Evolutionary conservation across 108 stramenopile genomes (phyloP), one percentile per base, ranked within the genome.

Genomic region (Thalassiosira profunda): DNA sequence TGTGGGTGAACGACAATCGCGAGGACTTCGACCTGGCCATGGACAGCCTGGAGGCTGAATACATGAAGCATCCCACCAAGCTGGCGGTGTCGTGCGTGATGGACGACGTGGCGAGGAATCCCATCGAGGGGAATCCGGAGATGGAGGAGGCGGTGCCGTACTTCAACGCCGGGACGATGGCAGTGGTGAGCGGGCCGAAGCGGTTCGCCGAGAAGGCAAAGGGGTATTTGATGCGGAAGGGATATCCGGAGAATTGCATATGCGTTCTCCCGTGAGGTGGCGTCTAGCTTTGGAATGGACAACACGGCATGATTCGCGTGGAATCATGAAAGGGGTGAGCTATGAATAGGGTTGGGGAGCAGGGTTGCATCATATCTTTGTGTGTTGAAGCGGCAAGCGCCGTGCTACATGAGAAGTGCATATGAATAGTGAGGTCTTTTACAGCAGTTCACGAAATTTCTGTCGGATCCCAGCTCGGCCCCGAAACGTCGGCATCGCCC

Each of bases 81-180:
- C 63, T 90, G 63, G 89, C 86, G 46, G 89, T 87, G 1, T 76
- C 80, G 14, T 90, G 89, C 54, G 72, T 85, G 52, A 63, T 86
- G 30, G 84, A 83, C 44, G 76, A 82, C 53, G 67, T 46, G 35
- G 33, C 58, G n/a, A 83, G 79, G 30, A 72, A 76, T 54, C 57
- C 76, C 30, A 42, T 90, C 61, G 74, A 68, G 33, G 80, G 74
- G 40, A 87, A 86, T 65, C 46, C 37, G 33, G 84, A 86, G 45
- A 58, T 90, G 10, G 77, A 68, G 18, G 71, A 75, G 23, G 71
- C 81, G 5, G 76, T 87, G 38, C 89, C 89, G 2, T 85, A 84
- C 42, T 90, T 86, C 58, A 67, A 48, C 49, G 76, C 81, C 8
- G 89, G 89, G n/a, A 87, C 86, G 3, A 90, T 90, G 89, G 89